These are phyloP conservation scores for Penicillium sp. DNA, from an alignment of 2,329 filamentous ascomycete genomes.

Conservation along the genomic window DNA sequence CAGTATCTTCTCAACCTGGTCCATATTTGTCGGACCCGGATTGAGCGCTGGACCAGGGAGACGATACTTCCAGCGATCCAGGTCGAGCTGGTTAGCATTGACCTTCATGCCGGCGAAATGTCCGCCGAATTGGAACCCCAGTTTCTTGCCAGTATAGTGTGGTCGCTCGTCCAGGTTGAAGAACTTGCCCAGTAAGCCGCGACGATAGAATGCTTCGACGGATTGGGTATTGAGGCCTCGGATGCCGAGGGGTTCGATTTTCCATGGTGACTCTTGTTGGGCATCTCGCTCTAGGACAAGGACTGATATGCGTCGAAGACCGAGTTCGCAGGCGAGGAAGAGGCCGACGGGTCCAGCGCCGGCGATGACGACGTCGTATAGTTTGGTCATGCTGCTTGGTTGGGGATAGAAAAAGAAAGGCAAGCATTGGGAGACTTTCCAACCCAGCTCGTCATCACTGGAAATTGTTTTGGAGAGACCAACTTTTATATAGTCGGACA, in stretches of 20 bases:
- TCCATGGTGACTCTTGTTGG: constrained; percentile 32
- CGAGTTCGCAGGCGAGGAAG: constrained; percentile 40
- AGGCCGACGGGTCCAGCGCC: constrained; percentile 23
- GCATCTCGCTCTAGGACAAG: constrained; percentile 40
- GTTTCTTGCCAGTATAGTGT: constrained; percentile 13
- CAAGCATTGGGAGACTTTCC: too few species aligned
- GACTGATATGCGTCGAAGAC: constrained; percentile 36
- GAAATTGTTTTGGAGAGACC: too few species aligned
- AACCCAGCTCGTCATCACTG: too few species aligned
- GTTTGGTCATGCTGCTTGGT: neutral
- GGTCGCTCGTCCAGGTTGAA: neutral
- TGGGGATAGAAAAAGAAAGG: too few species aligned
- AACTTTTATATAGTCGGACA: too few species aligned
- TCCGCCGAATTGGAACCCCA: constrained; percentile 29
- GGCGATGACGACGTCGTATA: constrained; percentile 20
- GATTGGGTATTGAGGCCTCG: constrained; percentile 39
- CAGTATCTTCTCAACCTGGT: constrained; percentile 7
- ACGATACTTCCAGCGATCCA: constrained; percentile 10
- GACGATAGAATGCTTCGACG: constrained; percentile 43
- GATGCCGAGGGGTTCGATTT: constrained; percentile 17
- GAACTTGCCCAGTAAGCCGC: constrained; percentile 37
- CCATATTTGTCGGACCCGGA: neutral
- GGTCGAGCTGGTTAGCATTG: constrained; percentile 20
- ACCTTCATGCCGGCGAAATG: constrained; percentile 33
- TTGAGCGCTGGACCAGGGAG: neutral